A percentile compares a stretch with the other conserved stretches of the same genome.
Evolutionary conservation across 2,329 filamentous ascomycete genomes (phyloP).

Genomic region (Gremmenia infestans): DNA sequence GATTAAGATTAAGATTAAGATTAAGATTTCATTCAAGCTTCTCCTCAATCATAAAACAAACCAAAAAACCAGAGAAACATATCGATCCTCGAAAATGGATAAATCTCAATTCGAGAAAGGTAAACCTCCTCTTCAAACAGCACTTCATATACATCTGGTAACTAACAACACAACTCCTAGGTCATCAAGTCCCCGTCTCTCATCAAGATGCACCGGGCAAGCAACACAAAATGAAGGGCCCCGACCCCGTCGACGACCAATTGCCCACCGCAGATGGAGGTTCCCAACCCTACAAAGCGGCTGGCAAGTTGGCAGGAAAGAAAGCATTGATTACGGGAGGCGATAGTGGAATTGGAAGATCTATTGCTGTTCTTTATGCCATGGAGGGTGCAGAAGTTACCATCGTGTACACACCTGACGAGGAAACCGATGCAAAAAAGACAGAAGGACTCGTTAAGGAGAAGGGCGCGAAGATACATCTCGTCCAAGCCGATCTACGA

Average conservation of each 20-base stretch:
- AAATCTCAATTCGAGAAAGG: slow-evolving; percentile 32
- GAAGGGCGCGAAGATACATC: slow-evolving; percentile 59
- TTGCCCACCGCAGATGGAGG: slow-evolving; percentile 64
- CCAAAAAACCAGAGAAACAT: background rate
- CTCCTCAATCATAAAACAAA: background rate
- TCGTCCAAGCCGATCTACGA: slow-evolving; percentile 60
- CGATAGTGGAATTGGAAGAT: slow-evolving; percentile 73
- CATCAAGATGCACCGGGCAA: slow-evolving; percentile 51
- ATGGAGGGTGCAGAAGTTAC: slow-evolving; percentile 73
- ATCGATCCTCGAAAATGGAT: background rate
- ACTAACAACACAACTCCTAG: slow-evolving; percentile 26
- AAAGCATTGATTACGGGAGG: slow-evolving; percentile 77
- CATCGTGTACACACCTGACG: slow-evolving; percentile 69
- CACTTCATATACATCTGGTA: background rate
- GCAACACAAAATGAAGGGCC: slow-evolving; percentile 45
- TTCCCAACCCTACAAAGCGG: slow-evolving; percentile 66
- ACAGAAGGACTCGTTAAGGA: slow-evolving; percentile 67
- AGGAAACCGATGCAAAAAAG: slow-evolving; percentile 70
- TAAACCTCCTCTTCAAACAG: slow-evolving; percentile 12
- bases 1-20: background rate
- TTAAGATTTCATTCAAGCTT: background rate
- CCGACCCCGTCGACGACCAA: slow-evolving; percentile 56
- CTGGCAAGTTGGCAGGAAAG: slow-evolving; percentile 70
- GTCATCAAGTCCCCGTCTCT: slow-evolving; percentile 45
- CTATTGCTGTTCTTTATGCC: slow-evolving; percentile 70